Evolutionary conservation across 2,329 filamentous ascomycete species (phyloP).

Genomic region (Trichoderma atrobrunneum): DNA sequence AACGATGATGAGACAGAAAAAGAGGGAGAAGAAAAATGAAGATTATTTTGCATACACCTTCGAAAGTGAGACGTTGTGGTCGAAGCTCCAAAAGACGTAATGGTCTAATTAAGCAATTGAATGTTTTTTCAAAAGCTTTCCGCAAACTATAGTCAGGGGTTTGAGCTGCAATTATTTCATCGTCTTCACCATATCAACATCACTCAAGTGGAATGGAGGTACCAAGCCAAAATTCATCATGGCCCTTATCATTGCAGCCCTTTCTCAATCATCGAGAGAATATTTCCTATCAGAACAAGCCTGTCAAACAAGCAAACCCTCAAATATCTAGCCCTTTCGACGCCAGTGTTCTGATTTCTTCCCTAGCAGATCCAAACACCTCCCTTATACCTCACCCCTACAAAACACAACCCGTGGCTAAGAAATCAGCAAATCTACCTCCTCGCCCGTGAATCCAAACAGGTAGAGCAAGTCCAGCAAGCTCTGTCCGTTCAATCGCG

Average conservation of each 20-base stretch:
- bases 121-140: not conserved
- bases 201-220: not conserved
- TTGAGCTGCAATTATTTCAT: not conserved
- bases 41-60: not conserved
- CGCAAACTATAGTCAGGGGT: too few relatives aligned
- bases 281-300: not conserved
- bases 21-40: not conserved
- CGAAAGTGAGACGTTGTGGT: not conserved
- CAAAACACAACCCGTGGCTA: not conserved
- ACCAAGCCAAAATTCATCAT: not conserved
- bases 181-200: not conserved
- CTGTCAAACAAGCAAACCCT: not conserved
- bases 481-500: conserved; percentile 67
- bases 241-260: not conserved
- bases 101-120: not conserved
- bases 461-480: conserved; percentile 71
- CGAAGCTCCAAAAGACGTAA: too few relatives aligned
- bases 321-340: not conserved
- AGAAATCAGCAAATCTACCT: conserved; percentile 38
- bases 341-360: not conserved
- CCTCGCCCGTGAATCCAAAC: conserved; percentile 67
- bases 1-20: not conserved
- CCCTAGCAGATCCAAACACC: not conserved
- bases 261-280: not conserved
- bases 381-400: not conserved